A percentile compares a stretch with the other conserved stretches of the same genome.
Evolutionary conservation across 495 filamentous ascomycete species (phyloP).

Genomic region (Paragyromitra xinjiangensis): DNA sequence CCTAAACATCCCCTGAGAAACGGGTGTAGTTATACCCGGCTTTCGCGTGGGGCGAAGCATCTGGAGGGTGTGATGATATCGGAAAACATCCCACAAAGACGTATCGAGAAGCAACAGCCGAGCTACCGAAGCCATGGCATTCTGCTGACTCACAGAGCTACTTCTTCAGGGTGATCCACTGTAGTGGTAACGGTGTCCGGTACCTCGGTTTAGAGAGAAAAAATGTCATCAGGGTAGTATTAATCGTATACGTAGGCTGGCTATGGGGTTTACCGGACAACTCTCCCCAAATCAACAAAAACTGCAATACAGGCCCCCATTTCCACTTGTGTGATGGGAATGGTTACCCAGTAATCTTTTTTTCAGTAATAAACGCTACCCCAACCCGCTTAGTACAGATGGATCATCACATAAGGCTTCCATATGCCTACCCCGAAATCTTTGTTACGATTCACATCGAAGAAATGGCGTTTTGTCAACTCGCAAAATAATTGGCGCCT

Average conservation of each 20-base stretch:
- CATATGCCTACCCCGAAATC: background rate
- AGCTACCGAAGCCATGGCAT: background rate
- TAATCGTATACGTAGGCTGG: too few species aligned
- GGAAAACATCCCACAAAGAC: background rate
- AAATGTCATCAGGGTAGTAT: background rate
- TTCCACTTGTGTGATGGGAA: too few species aligned
- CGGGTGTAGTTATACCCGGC: constrained; percentile 12
- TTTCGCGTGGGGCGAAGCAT: constrained; percentile 25
- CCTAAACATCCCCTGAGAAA: background rate
- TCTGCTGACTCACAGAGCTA: background rate
- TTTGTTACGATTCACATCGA: background rate
- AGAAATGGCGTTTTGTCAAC: background rate
- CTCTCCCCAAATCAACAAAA: background rate
- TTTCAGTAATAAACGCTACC: background rate
- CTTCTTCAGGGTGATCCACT: background rate
- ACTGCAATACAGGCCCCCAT: too few species aligned
- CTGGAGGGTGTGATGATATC: constrained; percentile 9
- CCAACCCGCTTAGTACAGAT: background rate
- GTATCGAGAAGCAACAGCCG: background rate
- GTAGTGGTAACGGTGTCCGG: background rate
- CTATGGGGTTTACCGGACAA: background rate
- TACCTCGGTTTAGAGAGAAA: background rate
- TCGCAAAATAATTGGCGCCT: background rate
- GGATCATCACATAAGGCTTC: background rate
- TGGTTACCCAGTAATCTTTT: background rate